These are phyloP conservation scores for Phialophora macrospora DNA, from an alignment of 2,329 filamentous ascomycete species.

Conservation along the genomic window DNA sequence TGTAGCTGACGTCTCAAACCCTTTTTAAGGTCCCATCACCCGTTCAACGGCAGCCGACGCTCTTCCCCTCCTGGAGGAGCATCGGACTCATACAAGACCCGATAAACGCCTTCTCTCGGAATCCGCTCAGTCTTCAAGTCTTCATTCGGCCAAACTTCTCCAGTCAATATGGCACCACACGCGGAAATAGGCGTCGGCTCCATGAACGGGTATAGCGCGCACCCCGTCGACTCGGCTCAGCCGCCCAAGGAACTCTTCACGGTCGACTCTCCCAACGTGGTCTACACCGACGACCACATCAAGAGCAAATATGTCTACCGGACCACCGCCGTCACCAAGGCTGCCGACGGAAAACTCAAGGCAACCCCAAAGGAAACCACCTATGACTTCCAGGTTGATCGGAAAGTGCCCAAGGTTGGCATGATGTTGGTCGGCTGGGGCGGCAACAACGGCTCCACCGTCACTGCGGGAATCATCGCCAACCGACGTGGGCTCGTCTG, in stretches of 20 bases:
- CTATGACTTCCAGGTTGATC: conserved; percentile 98
- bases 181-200: conserved; percentile 67
- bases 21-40: conserved; percentile 77
- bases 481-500: conserved; percentile 85
- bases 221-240: conserved; percentile 49
- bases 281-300: conserved; percentile 86
- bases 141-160: conserved; percentile 44
- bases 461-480: conserved; percentile 95
- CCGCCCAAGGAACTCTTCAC: conserved; percentile 69
- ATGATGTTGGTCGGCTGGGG: conserved; percentile 98
- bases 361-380: conserved; percentile 85
- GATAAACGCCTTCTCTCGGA: conserved; percentile 47
- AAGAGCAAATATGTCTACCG: conserved; percentile 95
- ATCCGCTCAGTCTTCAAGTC: conserved; percentile 43
- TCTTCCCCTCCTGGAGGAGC: conserved; percentile 84
- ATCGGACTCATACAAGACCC: conserved; percentile 62
- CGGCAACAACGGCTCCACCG: conserved; percentile 97
- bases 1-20: conserved; percentile 21
- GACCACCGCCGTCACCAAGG: conserved; percentile 79
- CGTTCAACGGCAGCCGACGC: conserved; percentile 95
- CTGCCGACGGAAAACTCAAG: conserved; percentile 74
- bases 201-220: conserved; percentile 58
- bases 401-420: conserved; percentile 88
- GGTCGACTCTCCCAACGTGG: conserved; percentile 89
- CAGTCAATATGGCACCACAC: conserved; percentile 84